Conservation (phyloP, 2,329 filamentous ascomycete genomes). For the Xylaria hypoxylon region DNA sequence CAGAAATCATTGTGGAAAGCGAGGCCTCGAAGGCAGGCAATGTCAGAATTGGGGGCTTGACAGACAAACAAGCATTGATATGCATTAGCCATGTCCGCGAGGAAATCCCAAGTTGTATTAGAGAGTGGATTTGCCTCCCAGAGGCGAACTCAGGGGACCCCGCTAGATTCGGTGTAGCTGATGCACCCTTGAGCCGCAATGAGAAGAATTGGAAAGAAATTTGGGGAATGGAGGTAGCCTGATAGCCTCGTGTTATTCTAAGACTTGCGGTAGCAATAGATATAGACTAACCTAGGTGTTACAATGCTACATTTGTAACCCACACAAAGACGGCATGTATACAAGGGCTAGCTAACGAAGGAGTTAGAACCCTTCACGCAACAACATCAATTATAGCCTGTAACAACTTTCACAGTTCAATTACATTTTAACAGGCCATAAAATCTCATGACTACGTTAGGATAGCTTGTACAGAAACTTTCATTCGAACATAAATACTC, state of each 20-base stretch:
- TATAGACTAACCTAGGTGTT: background rate
- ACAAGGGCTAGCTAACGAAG: background rate
- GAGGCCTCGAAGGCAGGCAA: constrained; percentile 57
- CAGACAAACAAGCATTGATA: constrained; percentile 81
- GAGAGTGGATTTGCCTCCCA: constrained; percentile 88
- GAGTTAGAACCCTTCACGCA: background rate
- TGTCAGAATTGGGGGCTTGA: constrained; percentile 71
- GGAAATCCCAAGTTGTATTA: constrained; percentile 85
- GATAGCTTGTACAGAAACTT: too few relatives aligned
- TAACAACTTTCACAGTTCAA: background rate
- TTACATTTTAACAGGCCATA: too few relatives aligned
- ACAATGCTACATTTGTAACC: background rate
- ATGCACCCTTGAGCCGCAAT: constrained; percentile 69
- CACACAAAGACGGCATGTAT: background rate
- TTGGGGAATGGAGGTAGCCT: constrained; percentile 61
- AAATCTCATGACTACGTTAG: too few relatives aligned
- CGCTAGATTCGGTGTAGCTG: constrained; percentile 73
- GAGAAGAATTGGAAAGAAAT: constrained; percentile 72
- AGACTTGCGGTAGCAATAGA: background rate
- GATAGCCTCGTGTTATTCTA: background rate
- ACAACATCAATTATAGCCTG: background rate
- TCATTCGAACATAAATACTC: too few relatives aligned
- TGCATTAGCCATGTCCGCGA: constrained; percentile 92
- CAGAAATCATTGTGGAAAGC: constrained; percentile 58
- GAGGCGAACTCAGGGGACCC: constrained; percentile 73